phyloP scores from a whole-genome alignment of 257 asterid genomes.

The Solanum stenotomum region DNA sequence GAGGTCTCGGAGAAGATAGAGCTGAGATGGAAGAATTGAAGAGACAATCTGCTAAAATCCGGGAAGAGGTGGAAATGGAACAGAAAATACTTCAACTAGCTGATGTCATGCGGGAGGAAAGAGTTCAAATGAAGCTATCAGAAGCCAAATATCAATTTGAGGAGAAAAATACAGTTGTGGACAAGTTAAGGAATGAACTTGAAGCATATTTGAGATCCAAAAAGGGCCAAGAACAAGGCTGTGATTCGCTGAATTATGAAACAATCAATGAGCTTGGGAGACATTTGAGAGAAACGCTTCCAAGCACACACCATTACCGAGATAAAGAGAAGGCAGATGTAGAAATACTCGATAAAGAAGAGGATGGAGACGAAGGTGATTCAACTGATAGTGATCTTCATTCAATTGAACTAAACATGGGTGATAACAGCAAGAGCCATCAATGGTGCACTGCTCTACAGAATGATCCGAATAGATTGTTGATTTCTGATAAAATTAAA shows the following conservation, averaged over 20 bases:
- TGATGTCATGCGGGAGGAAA: slow-evolving; percentile 71
- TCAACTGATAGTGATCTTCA: slow-evolving; percentile 49
- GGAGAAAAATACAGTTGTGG: slow-evolving; percentile 66
- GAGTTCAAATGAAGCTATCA: slow-evolving; percentile 91
- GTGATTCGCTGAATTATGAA: slow-evolving; percentile 50
- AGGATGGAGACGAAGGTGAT: slow-evolving; percentile 14
- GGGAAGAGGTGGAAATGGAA: slow-evolving; percentile 78
- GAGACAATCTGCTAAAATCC: slow-evolving; percentile 38
- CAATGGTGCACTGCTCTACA: slow-evolving; percentile 35
- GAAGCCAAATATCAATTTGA: slow-evolving; percentile 89
- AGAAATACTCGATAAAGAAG: slow-evolving; percentile 8
- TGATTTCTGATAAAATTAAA: slow-evolving; percentile 20
- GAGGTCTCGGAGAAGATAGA: slow-evolving; percentile 75
- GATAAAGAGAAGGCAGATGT: slow-evolving; percentile 19
- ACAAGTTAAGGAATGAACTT: slow-evolving; percentile 52
- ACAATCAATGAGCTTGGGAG: slow-evolving; percentile 66
- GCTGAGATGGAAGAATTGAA: slow-evolving; percentile 75
- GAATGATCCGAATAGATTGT: slow-evolving; percentile 23
- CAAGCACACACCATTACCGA: slow-evolving; percentile 19
- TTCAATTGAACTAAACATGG: slow-evolving; percentile 47
- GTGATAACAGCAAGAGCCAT: slow-evolving; percentile 35
- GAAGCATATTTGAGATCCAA: slow-evolving; percentile 57
- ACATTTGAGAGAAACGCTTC: slow-evolving; percentile 66
- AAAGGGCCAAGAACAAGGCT: slow-evolving; percentile 29
- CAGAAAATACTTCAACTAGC: slow-evolving; percentile 92